Evolutionary conservation across 352 stramenopile species (phyloP), one percentile per base, ranked within the genome.

Genomic region (Phytopythium cucurbitacearum): DNA sequence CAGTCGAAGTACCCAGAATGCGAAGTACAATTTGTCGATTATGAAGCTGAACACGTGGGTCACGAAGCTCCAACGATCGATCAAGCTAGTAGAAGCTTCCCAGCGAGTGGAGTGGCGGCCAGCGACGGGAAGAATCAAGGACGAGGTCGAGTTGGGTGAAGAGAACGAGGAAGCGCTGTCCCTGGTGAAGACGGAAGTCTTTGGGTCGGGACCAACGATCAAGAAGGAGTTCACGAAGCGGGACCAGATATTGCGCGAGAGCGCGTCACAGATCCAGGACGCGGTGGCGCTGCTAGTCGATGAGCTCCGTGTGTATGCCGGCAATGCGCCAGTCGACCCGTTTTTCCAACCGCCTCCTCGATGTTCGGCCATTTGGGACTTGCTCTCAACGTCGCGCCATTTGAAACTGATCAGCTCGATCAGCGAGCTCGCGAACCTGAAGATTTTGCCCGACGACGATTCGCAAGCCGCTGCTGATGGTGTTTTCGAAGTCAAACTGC

Each of bases 41-140:
- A 86, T 80, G 71, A 89, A 89, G 51, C 69, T 91, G 12, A 83
- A 91, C 45, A 66, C 60, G 7, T 94, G 84, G 84, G 65, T 90
- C 40, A 61, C 77, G 7, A 84, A 77, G 39, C 48, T 94, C 12
- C 71, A 89, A 57, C 71, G 78, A 47, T 87, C 84, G 33, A 72
- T 86, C 5, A 91, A 91, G 57, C 70, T 92, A 16, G 64, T 94
- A 5, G 84, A 94, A 53, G 80, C 80, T 0, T 82, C 84, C 3
- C 79, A 89, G 34, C 78, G 81, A 32, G 76, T 94, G 21, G 63
- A 90, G 42, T 94, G 84, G 84, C 44, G 64, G 65, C 48, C 48
- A 38, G 48, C 44, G 28, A 38, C 48, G 3, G 36, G 37, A 16
- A 38, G 40, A 12, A 49, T 60, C 1, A 64, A 65, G 48, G 60